phyloP scores from a whole-genome alignment of 2,329 filamentous ascomycete genomes.

The Aspergillus fumigatiaffinis region DNA sequence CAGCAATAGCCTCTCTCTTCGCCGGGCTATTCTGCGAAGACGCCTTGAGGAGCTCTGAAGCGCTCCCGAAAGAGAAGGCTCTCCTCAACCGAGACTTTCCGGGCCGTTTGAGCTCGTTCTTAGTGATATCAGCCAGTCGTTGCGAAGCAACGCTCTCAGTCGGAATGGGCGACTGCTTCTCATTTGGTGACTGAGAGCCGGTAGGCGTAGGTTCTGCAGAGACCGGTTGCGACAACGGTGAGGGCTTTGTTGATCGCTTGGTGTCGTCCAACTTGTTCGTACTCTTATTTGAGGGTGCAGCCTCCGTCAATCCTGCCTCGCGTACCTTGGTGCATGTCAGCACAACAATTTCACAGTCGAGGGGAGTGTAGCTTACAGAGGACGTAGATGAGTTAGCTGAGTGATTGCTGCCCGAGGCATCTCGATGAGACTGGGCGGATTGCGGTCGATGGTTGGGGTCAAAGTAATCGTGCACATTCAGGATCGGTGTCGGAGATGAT shows the following conservation, averaged over 20 bases:
- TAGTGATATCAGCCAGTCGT: constrained; percentile 80
- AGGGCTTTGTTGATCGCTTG: constrained; percentile 64
- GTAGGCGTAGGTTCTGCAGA: constrained; percentile 40
- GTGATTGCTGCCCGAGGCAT: constrained; percentile 62
- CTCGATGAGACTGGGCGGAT: constrained; percentile 45
- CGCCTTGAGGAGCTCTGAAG: constrained; percentile 79
- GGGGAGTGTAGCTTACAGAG: constrained; percentile 53
- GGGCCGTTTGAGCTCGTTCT: constrained; percentile 72
- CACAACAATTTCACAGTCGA: background rate
- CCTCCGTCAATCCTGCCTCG: constrained; percentile 18
- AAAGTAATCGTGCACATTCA: constrained; percentile 34
- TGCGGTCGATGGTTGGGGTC: constrained; percentile 28
- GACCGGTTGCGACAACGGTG: constrained; percentile 68
- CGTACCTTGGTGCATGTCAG: constrained; percentile 18
- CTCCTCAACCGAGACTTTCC: constrained; percentile 82
- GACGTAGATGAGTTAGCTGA: constrained; percentile 53
- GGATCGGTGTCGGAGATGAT: constrained; percentile 27
- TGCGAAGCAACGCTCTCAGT: constrained; percentile 68
- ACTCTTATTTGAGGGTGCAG: constrained; percentile 17
- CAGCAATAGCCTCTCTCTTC: constrained; percentile 43
- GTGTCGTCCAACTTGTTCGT: constrained; percentile 60
- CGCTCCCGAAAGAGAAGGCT: constrained; percentile 95
- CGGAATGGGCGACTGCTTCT: constrained; percentile 29
- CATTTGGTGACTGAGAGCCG: constrained; percentile 22
- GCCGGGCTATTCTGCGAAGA: constrained; percentile 58